These are phyloP conservation scores for Silybum marianum DNA, from an alignment of 129 eudicot species.

Conservation along the genomic window DNA sequence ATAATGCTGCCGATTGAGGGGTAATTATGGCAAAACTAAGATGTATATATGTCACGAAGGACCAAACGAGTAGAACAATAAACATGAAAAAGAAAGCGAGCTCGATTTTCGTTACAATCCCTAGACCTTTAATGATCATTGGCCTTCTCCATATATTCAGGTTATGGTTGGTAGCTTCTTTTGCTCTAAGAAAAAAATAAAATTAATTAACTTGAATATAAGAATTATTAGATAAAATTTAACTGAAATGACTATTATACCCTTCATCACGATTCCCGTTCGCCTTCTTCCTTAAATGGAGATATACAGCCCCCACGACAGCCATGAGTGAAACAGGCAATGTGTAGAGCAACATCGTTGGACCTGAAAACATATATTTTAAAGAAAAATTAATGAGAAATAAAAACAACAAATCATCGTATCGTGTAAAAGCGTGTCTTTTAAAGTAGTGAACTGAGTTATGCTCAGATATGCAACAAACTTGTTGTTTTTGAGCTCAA, in stretches of 20 bases:
- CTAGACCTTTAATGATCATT: constrained; percentile 75
- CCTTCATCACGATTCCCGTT: constrained; percentile 15
- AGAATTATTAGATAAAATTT: background rate
- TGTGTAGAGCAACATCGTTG: constrained; percentile 55
- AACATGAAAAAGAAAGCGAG: constrained; percentile 67
- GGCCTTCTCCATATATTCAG: constrained; percentile 61
- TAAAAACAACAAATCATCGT: background rate
- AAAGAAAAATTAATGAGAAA: background rate
- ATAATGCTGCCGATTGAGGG: constrained; percentile 41
- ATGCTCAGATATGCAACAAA: no score
- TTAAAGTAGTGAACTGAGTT: background rate
- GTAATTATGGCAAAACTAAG: constrained; percentile 49
- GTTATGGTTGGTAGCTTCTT: constrained; percentile 17
- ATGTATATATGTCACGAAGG: constrained; percentile 44
- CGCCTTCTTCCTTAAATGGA: constrained; percentile 55
- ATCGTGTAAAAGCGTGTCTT: background rate
- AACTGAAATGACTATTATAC: constrained; percentile 29
- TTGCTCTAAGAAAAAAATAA: background rate
- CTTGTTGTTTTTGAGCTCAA: background rate
- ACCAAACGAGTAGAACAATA: constrained; percentile 72
- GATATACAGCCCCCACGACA: constrained; percentile 54
- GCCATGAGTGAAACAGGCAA: constrained; percentile 72
- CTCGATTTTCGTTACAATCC: constrained; percentile 76
- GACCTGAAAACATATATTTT: constrained; percentile 38
- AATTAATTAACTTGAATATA: background rate